Conservation (phyloP, 2,329 filamentous ascomycete genomes). For the Botrytis elliptica region DNA sequence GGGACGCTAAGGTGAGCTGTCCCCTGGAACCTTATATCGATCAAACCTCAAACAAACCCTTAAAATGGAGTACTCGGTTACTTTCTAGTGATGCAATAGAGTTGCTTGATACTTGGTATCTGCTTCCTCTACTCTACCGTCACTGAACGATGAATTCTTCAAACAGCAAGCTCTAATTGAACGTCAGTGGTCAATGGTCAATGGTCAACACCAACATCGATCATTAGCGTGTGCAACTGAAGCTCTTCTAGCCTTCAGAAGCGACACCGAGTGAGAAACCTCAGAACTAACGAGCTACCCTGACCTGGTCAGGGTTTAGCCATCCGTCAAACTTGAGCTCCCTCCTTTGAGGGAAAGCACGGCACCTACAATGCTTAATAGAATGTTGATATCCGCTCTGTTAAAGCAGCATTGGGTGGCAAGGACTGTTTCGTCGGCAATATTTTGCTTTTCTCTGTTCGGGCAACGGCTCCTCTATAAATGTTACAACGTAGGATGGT, state of each 20-base stretch:
- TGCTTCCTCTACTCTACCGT: neutral
- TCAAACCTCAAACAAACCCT: neutral
- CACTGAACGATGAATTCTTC: conserved; percentile 6
- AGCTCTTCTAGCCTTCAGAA: neutral
- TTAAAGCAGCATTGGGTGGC: conserved; percentile 20
- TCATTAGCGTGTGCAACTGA: neutral
- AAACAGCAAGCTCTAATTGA: neutral
- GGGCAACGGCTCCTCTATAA: conserved; percentile 8
- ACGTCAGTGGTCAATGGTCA: neutral
- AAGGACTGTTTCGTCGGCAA: conserved; percentile 1
- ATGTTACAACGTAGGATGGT: neutral
- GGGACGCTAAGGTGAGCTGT: neutral
- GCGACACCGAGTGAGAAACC: neutral
- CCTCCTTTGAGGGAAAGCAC: neutral
- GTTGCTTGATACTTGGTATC: neutral
- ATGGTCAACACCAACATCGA: neutral
- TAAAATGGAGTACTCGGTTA: neutral
- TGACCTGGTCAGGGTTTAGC: neutral
- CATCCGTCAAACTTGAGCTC: neutral
- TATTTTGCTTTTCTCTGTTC: conserved; percentile 1
- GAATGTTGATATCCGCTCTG: neutral
- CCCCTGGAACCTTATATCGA: neutral
- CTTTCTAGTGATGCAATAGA: neutral
- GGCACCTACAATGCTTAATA: neutral
- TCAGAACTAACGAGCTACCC: neutral